Evolutionary conservation across 1,284 basidiomycete species (phyloP), one percentile per base, ranked within the genome.

Genomic region (Fomitopsis schrenkii): DNA sequence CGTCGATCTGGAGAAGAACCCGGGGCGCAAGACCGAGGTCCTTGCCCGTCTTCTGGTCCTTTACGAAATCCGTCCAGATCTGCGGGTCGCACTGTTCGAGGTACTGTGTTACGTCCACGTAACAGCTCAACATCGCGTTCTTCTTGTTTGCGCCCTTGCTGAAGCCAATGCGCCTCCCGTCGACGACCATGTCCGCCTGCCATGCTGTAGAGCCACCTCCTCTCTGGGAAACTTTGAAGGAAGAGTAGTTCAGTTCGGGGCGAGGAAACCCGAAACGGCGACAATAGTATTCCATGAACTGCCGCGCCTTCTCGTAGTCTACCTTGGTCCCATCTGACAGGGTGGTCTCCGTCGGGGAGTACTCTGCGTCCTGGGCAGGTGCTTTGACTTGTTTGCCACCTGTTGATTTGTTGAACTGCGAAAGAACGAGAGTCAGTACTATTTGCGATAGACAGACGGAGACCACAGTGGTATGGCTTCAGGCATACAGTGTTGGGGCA

Each of bases 221-320:
- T 19, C 36, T 28, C 10, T 54, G 52, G 7, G 52, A 65, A 66
- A 69, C 62, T 61, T 62, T 64, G 56, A 73, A 55, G 64, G 73
- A 66, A 50, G 79, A 74, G 65, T 85, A 90, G 17, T 82, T 78
- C 62, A 98, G 77, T 57, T 95, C 92, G 1, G 95, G 94, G 67
- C 86, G 87, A n/a, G 83, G 81, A 68, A 96, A 96, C 40, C 80
- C 79, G 74, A 90, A 97, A 44, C 87, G 82, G 48, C 87, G 84
- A 74, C 95, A 97, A 72, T 98, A 98, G 71, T 92, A 98, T 67
- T 96, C 95, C 88, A 98, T 95, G 76, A 98, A 98, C 66, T 86
- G 87, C 59, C 91, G 86, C 0, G 95, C 94, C 55, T 85, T 83
- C 61, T 95, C 93, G 55, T 90, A 88, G 7, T 78, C 80, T 65